These are phyloP conservation scores for Zymoseptoria crescenta DNA, from an alignment of 2,329 filamentous ascomycete species.

Conservation along the genomic window DNA sequence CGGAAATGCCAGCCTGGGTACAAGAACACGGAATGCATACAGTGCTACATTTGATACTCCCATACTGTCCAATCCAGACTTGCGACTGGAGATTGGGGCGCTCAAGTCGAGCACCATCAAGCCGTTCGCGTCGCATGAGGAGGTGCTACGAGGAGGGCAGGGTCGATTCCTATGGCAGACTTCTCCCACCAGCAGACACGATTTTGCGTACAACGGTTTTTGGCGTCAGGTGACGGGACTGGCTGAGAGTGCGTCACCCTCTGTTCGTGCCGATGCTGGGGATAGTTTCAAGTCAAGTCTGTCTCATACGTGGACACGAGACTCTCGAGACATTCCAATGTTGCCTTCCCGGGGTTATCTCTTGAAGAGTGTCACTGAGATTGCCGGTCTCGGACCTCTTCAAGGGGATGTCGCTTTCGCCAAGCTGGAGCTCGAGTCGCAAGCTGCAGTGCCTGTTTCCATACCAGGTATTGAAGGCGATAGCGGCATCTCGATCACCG, in stretches of 20 bases:
- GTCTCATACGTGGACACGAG: conserved; percentile 70
- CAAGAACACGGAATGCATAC: conserved; percentile 84
- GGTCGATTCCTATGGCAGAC: conserved; percentile 70
- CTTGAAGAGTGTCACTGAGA: conserved; percentile 13
- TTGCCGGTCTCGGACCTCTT: conserved; percentile 48
- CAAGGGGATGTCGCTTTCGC: conserved; percentile 88
- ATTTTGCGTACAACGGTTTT: conserved; percentile 68
- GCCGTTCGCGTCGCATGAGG: conserved; percentile 88
- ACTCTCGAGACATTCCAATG: conserved; percentile 75
- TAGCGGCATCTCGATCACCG: conserved; percentile 75
- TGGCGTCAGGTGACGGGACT: conserved; percentile 88
- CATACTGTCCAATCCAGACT: conserved; percentile 73
- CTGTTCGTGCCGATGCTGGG: conserved; percentile 75
- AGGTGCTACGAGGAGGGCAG: conserved; percentile 70
- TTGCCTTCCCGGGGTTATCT: conserved; percentile 74
- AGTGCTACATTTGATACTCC: conserved; percentile 78
- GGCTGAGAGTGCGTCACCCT: conserved; percentile 65
- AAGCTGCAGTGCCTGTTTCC: conserved; percentile 65
- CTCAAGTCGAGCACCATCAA: conserved; percentile 78
- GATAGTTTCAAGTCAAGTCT: conserved; percentile 86
- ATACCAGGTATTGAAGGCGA: conserved; percentile 60
- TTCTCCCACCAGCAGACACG: conserved; percentile 54
- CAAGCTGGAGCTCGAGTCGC: conserved; percentile 81
- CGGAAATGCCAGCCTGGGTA: conserved; percentile 80
- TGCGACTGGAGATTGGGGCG: conserved; percentile 69